A percentile compares a stretch with the other conserved stretches of the same genome.
These are phyloP conservation scores for Fusarium anguioides DNA, from an alignment of 2,329 filamentous ascomycete species.

Conservation along the genomic window DNA sequence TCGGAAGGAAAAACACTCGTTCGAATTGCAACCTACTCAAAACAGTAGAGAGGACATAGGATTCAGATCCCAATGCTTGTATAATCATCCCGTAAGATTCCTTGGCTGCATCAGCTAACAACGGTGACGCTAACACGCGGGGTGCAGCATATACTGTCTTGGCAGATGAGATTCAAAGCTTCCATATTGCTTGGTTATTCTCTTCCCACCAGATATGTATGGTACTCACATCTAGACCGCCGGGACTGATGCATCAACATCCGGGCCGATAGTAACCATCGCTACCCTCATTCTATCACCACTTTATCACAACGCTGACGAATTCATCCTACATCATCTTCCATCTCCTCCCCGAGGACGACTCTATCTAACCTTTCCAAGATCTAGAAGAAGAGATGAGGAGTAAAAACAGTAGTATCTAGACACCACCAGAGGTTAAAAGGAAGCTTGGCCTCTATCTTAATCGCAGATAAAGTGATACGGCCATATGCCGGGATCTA, in stretches of 20 bases:
- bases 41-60: neutral
- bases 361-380: neutral
- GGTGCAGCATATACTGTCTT: conserved; percentile 57
- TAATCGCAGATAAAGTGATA: conserved; percentile 8
- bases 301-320: conserved; percentile 56
- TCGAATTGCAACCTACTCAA: no score
- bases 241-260: conserved; percentile 58
- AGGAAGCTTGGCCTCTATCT: conserved; percentile 18
- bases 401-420: conserved; percentile 11
- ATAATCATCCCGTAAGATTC: conserved; percentile 46
- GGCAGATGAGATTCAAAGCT: conserved; percentile 65
- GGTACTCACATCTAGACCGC: conserved; percentile 59
- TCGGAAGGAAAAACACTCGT: no score
- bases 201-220: conserved; percentile 67
- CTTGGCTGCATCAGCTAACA: neutral
- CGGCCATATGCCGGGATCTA: conserved; percentile 6
- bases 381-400: conserved; percentile 13
- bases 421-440: conserved; percentile 13
- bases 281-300: conserved; percentile 59
- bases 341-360: conserved; percentile 55
- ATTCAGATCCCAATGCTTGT: conserved; percentile 37
- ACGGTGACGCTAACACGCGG: conserved; percentile 14
- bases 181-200: conserved; percentile 69
- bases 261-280: conserved; percentile 57
- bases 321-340: conserved; percentile 27